A percentile compares a stretch with the other conserved stretches of the same genome.
Evolutionary conservation across 2,329 filamentous ascomycete genomes (phyloP).

Genomic region (Xylariaceae sp.): DNA sequence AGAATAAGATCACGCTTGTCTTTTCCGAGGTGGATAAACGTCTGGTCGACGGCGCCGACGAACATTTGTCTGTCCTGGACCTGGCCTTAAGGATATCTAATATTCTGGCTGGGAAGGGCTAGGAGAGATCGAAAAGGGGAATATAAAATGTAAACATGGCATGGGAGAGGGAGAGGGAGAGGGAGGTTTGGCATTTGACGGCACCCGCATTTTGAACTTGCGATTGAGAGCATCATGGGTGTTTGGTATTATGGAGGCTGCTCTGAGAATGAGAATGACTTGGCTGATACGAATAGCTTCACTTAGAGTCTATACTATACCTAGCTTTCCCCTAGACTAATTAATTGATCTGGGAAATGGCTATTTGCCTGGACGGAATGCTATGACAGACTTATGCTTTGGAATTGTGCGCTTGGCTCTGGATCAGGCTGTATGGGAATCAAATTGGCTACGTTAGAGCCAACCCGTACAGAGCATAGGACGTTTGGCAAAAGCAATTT

Average conservation of each 20-base stretch:
- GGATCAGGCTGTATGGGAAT: too few species aligned
- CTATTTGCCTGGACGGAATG: too few species aligned
- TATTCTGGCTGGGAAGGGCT: conserved; percentile 51
- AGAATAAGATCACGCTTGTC: conserved; percentile 80
- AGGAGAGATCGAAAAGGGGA: conserved; percentile 1
- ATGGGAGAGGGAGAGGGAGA: background rate
- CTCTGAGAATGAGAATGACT: background rate
- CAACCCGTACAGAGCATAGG: too few species aligned
- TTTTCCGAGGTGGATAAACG: conserved; percentile 96
- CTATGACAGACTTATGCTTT: too few species aligned
- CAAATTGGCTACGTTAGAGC: too few species aligned
- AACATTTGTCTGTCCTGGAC: conserved; percentile 87
- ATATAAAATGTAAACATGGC: background rate
- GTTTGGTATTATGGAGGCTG: background rate
- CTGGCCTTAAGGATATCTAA: conserved; percentile 73
- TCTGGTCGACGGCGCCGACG: conserved; percentile 88
- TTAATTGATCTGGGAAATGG: too few species aligned
- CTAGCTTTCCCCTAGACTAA: too few species aligned
- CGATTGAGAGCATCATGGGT: background rate
- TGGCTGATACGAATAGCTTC: background rate
- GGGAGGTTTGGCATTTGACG: conserved; percentile 1
- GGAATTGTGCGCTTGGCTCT: too few species aligned
- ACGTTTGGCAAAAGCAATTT: too few species aligned
- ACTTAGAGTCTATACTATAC: too few species aligned
- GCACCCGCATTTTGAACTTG: conserved; percentile 3